phyloP scores from a whole-genome alignment of 768 basidiomycete genomes.

The Astraeus odoratus region DNA sequence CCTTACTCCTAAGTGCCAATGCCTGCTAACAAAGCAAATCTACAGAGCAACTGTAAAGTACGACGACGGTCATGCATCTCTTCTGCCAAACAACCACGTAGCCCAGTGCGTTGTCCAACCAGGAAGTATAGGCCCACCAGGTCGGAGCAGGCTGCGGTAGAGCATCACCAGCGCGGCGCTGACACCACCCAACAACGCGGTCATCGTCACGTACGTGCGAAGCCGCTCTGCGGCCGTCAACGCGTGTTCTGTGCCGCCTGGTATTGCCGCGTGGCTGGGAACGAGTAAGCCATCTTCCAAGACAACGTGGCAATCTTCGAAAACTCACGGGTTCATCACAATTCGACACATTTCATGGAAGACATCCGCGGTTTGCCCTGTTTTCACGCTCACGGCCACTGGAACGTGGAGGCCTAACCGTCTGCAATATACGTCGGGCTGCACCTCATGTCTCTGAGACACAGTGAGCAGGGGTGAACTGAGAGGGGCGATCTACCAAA shows the following conservation, averaged over 20 bases:
- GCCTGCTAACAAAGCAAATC: neutral
- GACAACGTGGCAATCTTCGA: neutral
- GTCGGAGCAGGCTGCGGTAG: conserved; percentile 60
- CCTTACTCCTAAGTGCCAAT: no score
- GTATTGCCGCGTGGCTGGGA: conserved; percentile 56
- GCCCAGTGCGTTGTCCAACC: conserved; percentile 57
- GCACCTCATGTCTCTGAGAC: conserved; percentile 87
- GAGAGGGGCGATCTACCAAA: conserved; percentile 24
- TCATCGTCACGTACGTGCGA: conserved; percentile 64
- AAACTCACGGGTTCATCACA: conserved; percentile 80
- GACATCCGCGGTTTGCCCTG: conserved; percentile 77
- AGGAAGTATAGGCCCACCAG: conserved; percentile 47
- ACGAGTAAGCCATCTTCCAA: conserved; percentile 2
- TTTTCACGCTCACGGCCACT: conserved; percentile 87
- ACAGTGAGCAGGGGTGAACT: conserved; percentile 4
- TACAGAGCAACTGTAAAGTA: conserved; percentile 12
- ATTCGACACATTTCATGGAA: conserved; percentile 81
- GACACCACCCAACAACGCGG: conserved; percentile 66
- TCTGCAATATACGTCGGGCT: conserved; percentile 95
- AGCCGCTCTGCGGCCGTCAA: conserved; percentile 62
- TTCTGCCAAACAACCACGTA: conserved; percentile 57
- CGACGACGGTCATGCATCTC: conserved; percentile 23
- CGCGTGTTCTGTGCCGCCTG: conserved; percentile 78
- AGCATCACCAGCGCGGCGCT: conserved; percentile 67
- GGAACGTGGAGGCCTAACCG: conserved; percentile 87